Percentiles rank a stretch among this genome's conserved stretches.
phyloP scores from a whole-genome alignment of 192 early-diverging fungal species.

The Entomortierella beljakovae region DNA sequence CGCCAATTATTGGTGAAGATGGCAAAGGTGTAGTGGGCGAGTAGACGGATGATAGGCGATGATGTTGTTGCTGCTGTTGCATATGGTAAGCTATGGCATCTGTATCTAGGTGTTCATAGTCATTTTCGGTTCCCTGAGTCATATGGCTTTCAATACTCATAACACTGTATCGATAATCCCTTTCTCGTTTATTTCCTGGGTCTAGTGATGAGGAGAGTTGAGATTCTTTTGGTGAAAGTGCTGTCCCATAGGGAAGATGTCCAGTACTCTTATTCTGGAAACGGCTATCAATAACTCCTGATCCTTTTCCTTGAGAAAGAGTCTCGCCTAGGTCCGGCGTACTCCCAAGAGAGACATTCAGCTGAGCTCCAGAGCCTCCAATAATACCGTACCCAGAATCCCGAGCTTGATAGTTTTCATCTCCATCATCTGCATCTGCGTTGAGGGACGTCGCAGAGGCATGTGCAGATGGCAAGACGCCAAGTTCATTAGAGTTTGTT shows the following conservation, averaged over 20 bases:
- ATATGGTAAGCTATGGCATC: conserved; percentile 12
- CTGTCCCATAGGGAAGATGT: conserved; percentile 32
- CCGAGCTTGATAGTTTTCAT: conserved; percentile 4
- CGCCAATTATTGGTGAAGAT: conserved; percentile 32
- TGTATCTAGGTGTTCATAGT: conserved; percentile 9
- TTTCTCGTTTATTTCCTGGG: conserved; percentile 16
- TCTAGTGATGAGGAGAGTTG: conserved; percentile 30
- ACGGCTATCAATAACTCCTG: conserved; percentile 23
- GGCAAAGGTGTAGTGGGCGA: conserved; percentile 49
- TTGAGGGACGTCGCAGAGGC: conserved; percentile 17
- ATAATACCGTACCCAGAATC: conserved; percentile 43
- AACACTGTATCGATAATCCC: conserved; percentile 26
- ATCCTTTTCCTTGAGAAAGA: not conserved
- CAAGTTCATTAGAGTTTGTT: conserved; percentile 39
- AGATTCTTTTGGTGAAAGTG: not conserved
- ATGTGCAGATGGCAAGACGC: conserved; percentile 2
- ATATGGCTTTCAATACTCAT: conserved; percentile 49
- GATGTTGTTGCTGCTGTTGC: conserved; percentile 34
- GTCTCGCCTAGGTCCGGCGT: conserved; percentile 14
- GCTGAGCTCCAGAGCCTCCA: not conserved
- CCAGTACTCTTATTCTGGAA: conserved; percentile 49
- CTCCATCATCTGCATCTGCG: not conserved
- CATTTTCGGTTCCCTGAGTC: conserved; percentile 40
- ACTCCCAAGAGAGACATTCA: not conserved
- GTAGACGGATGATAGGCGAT: conserved; percentile 39